A percentile compares a stretch with the other conserved stretches of the same genome.
Conservation (phyloP, 2,329 filamentous ascomycete species). For the Endothia cerciana region DNA sequence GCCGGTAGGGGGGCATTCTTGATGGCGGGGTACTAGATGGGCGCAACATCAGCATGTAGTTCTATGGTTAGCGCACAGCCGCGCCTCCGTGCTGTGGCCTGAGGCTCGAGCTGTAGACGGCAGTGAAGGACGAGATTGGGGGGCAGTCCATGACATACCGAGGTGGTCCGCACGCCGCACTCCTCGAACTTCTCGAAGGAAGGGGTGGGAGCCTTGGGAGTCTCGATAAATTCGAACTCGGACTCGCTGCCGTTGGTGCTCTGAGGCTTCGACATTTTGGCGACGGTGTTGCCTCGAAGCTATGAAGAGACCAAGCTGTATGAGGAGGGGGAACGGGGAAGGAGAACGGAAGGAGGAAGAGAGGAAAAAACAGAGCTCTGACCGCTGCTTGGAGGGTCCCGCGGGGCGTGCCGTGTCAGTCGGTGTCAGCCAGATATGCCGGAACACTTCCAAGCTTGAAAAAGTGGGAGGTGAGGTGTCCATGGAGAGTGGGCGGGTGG, state of each 20-base stretch:
- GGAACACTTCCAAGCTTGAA: conserved; percentile 6
- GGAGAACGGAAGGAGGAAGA: not conserved
- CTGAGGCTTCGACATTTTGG: conserved; percentile 53
- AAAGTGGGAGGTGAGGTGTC: conserved; percentile 23
- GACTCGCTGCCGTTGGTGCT: conserved; percentile 54
- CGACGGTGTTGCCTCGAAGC: conserved; percentile 20
- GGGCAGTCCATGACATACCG: conserved; percentile 48
- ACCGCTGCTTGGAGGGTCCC: conserved; percentile 23
- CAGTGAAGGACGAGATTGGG: not conserved
- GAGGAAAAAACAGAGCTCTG: conserved; percentile 8
- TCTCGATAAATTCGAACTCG: conserved; percentile 68
- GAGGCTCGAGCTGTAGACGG: conserved; percentile 2
- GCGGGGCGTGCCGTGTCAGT: conserved; percentile 6
- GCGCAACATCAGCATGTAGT: conserved; percentile 15
- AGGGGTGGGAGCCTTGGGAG: conserved; percentile 54
- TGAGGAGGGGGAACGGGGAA: not conserved
- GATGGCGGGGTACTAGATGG: conserved; percentile 77
- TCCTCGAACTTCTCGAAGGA: conserved; percentile 56
- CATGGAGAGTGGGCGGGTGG: not conserved
- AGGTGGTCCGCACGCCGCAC: conserved; percentile 59
- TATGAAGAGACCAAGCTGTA: conserved; percentile 4
- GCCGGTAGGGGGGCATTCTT: conserved; percentile 93
- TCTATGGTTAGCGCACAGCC: not conserved
- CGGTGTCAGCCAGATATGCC: conserved; percentile 23
- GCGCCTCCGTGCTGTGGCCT: conserved; percentile 10